phyloP scores from a whole-genome alignment of 2,329 filamentous ascomycete species.

The Mycosphaerella sp. region DNA sequence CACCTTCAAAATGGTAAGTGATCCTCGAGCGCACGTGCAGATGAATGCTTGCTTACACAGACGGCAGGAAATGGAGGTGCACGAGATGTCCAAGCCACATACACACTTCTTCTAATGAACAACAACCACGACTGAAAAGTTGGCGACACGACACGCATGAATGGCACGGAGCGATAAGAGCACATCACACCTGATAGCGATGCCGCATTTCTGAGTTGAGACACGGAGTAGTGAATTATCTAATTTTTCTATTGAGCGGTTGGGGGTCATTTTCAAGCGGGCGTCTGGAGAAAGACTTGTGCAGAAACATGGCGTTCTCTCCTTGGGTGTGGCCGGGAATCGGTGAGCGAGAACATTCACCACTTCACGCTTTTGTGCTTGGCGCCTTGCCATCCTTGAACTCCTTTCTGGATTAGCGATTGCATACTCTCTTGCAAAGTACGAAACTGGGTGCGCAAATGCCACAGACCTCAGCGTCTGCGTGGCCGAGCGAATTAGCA shows the following conservation, averaged over 20 bases:
- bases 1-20: conserved; percentile 93
- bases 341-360: conserved; percentile 1
- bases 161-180: conserved; percentile 17
- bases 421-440: conserved; percentile 20
- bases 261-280: conserved; percentile 10
- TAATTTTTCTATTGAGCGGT: conserved; percentile 16
- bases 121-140: conserved; percentile 12
- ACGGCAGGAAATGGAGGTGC: conserved; percentile 96
- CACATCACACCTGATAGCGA: conserved; percentile 10
- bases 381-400: conserved; percentile 17
- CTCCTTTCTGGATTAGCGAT: conserved; percentile 18
- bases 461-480: neutral
- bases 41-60: conserved; percentile 43
- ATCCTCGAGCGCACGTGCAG: neutral
- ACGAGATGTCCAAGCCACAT: conserved; percentile 97
- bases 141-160: conserved; percentile 18
- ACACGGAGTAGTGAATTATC: conserved; percentile 18
- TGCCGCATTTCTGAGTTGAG: conserved; percentile 12
- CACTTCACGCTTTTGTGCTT: conserved; percentile 12
- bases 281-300: conserved; percentile 9
- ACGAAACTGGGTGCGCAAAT: conserved; percentile 2
- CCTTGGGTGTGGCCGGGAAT: conserved; percentile 5
- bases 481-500: too few species aligned
- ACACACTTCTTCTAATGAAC: conserved; percentile 94
- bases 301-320: conserved; percentile 6